These are phyloP conservation scores for Leptographium procerum DNA, from an alignment of 2,329 filamentous ascomycete genomes.

Conservation along the genomic window DNA sequence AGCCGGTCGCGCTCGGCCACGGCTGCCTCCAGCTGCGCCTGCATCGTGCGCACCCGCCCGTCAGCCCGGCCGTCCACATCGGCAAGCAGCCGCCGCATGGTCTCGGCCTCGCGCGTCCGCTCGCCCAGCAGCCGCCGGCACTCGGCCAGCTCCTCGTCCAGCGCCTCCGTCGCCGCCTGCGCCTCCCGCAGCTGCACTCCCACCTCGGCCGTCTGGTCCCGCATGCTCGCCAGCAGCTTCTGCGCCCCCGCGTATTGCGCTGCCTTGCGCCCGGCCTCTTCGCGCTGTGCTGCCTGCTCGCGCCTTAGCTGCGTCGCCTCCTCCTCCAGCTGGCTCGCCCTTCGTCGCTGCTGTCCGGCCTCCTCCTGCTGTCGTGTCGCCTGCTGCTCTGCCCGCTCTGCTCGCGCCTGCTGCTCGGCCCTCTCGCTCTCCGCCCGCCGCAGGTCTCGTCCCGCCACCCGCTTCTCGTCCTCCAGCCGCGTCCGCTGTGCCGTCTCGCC, in stretches of 20 bases:
- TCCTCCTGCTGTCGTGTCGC: slow-evolving; percentile 64
- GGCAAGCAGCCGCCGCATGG: slow-evolving; percentile 78
- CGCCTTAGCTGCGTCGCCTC: slow-evolving; percentile 56
- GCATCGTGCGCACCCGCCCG: slow-evolving; percentile 74
- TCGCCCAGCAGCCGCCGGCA: slow-evolving; percentile 78
- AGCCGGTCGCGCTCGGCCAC: slow-evolving; percentile 89
- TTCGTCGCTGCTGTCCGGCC: slow-evolving; percentile 50
- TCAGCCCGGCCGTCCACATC: slow-evolving; percentile 82
- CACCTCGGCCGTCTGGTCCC: slow-evolving; percentile 81
- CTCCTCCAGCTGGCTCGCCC: slow-evolving; percentile 58
- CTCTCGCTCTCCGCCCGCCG: slow-evolving; percentile 69
- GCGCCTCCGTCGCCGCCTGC: slow-evolving; percentile 65
- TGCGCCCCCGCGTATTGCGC: slow-evolving; percentile 82
- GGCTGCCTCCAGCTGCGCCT: slow-evolving; percentile 74
- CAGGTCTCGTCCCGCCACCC: slow-evolving; percentile 63
- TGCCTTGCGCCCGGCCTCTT: slow-evolving; percentile 58
- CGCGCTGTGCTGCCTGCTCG: slow-evolving; percentile 50
- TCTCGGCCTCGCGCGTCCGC: slow-evolving; percentile 83
- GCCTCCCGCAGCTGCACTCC: slow-evolving; percentile 86
- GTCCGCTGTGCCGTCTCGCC: slow-evolving; percentile 61
- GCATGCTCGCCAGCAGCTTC: slow-evolving; percentile 79
- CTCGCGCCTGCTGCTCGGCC: slow-evolving; percentile 61
- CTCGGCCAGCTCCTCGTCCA: slow-evolving; percentile 88
- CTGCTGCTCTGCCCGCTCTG: slow-evolving; percentile 61
- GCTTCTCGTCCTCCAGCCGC: slow-evolving; percentile 69